These are phyloP conservation scores for Colletotrichum noveboracense DNA, from an alignment of 2,329 filamentous ascomycete genomes.

Conservation along the genomic window DNA sequence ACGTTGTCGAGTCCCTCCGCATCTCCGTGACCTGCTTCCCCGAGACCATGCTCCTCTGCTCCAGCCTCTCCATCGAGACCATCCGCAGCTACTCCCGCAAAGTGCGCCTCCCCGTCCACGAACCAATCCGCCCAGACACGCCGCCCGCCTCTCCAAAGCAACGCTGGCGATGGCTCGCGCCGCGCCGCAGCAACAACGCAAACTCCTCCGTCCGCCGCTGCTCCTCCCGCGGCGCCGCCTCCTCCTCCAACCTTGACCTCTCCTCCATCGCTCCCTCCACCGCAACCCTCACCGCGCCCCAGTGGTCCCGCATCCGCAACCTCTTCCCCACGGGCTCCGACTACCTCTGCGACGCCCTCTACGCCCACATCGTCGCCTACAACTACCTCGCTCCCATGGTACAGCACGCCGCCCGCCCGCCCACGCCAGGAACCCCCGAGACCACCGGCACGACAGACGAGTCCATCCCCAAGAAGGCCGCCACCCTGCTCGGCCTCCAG, in stretches of 20 bases:
- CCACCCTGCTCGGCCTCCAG: conserved; percentile 53
- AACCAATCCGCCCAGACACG: conserved; percentile 4
- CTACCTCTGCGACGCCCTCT: conserved; percentile 63
- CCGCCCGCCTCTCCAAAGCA: conserved; percentile 20
- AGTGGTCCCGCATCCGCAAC: conserved; percentile 52
- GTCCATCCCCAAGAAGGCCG: conserved; percentile 57
- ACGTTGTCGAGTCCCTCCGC: conserved; percentile 59
- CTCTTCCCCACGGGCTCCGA: conserved; percentile 59
- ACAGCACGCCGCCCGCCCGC: neutral
- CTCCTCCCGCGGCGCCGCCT: neutral
- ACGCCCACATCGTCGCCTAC: conserved; percentile 63
- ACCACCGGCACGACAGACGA: conserved; percentile 23
- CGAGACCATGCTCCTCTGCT: conserved; percentile 62
- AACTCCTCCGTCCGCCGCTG: neutral
- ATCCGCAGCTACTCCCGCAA: conserved; percentile 62
- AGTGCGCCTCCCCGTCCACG: conserved; percentile 43
- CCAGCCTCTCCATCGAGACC: conserved; percentile 61
- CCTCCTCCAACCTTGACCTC: conserved; percentile 8
- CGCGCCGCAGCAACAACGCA: conserved; percentile 13
- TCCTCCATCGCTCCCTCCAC: neutral
- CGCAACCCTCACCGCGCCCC: conserved; percentile 22
- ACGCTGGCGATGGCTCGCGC: conserved; percentile 21
- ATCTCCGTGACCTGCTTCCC: conserved; percentile 63
- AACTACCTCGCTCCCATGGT: conserved; percentile 56
- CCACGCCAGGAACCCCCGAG: conserved; percentile 6